These are phyloP conservation scores for Ambrosia artemisiifolia DNA, from an alignment of 129 eudicot species.

Conservation along the genomic window DNA sequence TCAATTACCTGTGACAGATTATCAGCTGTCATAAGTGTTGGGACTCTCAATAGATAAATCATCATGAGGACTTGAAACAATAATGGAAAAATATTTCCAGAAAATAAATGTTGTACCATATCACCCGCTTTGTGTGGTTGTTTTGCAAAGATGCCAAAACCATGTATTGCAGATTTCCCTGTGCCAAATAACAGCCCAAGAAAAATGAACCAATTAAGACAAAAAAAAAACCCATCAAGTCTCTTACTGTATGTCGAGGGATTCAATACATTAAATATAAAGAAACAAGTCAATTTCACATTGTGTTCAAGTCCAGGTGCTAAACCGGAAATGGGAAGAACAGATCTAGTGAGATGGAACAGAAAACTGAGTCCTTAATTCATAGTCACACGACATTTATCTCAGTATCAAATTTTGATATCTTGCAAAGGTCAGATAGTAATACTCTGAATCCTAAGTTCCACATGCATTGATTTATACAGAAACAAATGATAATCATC, in stretches of 20 bases:
- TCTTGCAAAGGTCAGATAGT: conserved; percentile 4
- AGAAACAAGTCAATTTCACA: neutral
- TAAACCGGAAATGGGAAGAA: neutral
- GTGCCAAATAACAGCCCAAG: conserved; percentile 14
- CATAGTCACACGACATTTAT: neutral
- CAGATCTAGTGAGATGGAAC: conserved; percentile 1
- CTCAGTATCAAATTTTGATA: neutral
- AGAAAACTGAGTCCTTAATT: neutral
- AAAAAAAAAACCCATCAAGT: neutral
- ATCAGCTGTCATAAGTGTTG: neutral
- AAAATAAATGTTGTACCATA: conserved; percentile 51
- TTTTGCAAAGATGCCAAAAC: conserved; percentile 89
- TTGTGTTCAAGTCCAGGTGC: neutral
- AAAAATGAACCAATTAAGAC: neutral
- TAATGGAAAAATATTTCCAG: neutral
- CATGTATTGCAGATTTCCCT: conserved; percentile 98
- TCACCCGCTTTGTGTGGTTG: conserved; percentile 94
- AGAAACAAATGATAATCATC: conserved; percentile 3
- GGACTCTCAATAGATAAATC: neutral
- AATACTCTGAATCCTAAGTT: conserved; percentile 9
- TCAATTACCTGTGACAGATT: conserved; percentile 64
- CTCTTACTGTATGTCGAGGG: neutral
- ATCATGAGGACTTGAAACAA: neutral
- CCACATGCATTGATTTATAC: conserved; percentile 1
- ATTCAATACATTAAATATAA: neutral